Conservation (phyloP, 148 eudicot genomes). For the Rhododendron simsii region DNA sequence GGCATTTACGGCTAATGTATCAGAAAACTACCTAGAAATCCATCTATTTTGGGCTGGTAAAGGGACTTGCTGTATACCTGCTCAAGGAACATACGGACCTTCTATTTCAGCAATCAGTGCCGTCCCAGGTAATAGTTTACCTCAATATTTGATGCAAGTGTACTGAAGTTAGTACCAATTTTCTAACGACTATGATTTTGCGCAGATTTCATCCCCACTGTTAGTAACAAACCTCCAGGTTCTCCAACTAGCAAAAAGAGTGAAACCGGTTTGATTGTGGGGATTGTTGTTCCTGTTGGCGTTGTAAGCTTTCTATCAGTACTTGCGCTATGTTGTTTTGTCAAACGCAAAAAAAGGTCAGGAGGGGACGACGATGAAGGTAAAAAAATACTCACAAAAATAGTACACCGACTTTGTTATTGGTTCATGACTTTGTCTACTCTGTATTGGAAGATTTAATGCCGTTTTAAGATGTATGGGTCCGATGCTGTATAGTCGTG, state of each 20-base stretch:
- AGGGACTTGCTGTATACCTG: slow-evolving; percentile 84
- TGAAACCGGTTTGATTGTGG: slow-evolving; percentile 58
- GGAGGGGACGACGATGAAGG: slow-evolving; percentile 48
- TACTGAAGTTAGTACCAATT: not conserved
- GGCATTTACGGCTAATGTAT: slow-evolving; percentile 44
- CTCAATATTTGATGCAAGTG: not conserved
- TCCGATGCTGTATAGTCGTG: not conserved
- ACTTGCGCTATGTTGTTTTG: slow-evolving; percentile 30
- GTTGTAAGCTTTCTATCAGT: slow-evolving; percentile 36
- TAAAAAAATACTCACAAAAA: slow-evolving; percentile 19
- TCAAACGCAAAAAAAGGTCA: slow-evolving; percentile 39
- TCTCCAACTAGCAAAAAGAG: slow-evolving; percentile 27
- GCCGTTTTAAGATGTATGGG: not conserved
- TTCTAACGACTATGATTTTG: slow-evolving; percentile 13
- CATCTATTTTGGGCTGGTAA: slow-evolving; percentile 98
- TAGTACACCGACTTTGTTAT: not conserved
- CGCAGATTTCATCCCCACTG: slow-evolving; percentile 68
- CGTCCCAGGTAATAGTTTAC: slow-evolving; percentile 47
- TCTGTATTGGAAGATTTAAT: not conserved
- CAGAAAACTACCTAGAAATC: slow-evolving; percentile 67
- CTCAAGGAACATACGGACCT: slow-evolving; percentile 84
- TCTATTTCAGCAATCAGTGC: slow-evolving; percentile 76
- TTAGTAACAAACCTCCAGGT: slow-evolving; percentile 35
- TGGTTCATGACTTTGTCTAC: not conserved
- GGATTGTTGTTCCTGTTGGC: slow-evolving; percentile 51